phyloP scores from a whole-genome alignment of 768 basidiomycete genomes.

The Saitozyma sp. region DNA sequence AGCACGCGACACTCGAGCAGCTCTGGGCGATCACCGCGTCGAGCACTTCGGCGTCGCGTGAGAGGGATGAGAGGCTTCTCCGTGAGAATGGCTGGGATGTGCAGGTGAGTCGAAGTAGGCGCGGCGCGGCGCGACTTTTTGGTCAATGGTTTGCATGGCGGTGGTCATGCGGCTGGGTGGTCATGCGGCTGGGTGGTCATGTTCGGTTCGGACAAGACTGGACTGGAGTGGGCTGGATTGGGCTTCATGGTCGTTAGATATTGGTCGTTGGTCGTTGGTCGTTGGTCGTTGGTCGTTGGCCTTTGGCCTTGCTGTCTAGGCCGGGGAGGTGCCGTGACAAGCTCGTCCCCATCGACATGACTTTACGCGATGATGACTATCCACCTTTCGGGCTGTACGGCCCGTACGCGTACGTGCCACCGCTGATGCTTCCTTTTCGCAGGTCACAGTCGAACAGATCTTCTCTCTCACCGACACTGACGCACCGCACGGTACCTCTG shows the following conservation, averaged over 20 bases:
- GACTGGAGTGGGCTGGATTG: too few relatives aligned
- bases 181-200: not conserved
- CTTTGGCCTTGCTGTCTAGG: too few relatives aligned
- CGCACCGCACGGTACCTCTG: slow-evolving; percentile 10
- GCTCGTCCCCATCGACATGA: too few relatives aligned
- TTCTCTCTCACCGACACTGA: slow-evolving; percentile 24
- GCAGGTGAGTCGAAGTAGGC: slow-evolving; percentile 39
- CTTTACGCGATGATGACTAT: too few relatives aligned
- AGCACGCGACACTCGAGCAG: slow-evolving; percentile 40
- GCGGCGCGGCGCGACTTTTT: not conserved
- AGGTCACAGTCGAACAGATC: slow-evolving; percentile 45
- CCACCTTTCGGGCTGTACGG: too few relatives aligned
- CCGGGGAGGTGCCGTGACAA: too few relatives aligned
- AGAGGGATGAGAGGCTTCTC: slow-evolving; percentile 45
- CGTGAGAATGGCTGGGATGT: slow-evolving; percentile 48
- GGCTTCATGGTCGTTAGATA: too few relatives aligned
- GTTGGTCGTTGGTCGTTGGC: too few relatives aligned
- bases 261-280: too few relatives aligned
- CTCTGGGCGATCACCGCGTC: slow-evolving; percentile 47
- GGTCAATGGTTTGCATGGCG: not conserved
- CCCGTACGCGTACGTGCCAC: not conserved
- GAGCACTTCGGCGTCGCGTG: slow-evolving; percentile 23
- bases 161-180: not conserved
- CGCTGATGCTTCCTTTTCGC: not conserved
- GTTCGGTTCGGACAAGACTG: not conserved